Evolutionary conservation across 805 yeast species (phyloP).

Genomic region (Saturnispora galanensis): DNA sequence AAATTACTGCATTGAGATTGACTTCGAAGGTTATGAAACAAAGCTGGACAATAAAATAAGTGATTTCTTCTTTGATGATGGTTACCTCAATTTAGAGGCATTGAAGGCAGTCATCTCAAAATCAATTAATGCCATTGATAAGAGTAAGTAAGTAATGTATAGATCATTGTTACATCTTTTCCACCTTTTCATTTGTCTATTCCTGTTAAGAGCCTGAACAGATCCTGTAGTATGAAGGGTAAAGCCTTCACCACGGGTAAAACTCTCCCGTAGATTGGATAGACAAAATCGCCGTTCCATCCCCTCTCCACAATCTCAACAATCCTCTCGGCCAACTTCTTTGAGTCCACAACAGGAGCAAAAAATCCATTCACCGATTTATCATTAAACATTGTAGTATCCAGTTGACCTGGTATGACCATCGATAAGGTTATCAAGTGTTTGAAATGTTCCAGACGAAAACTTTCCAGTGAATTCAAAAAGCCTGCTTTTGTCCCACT

Average conservation of each 20-base stretch:
- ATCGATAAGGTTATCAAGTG: slow-evolving; percentile 26
- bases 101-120: slow-evolving; percentile 22
- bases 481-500: slow-evolving; percentile 41
- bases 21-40: slow-evolving; percentile 18
- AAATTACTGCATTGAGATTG: slow-evolving; percentile 30
- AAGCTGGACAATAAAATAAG: slow-evolving; percentile 26
- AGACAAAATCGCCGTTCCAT: slow-evolving; percentile 32
- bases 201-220: slow-evolving; percentile 20
- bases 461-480: slow-evolving; percentile 35
- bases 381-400: slow-evolving; percentile 39
- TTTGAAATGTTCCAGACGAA: slow-evolving; percentile 31
- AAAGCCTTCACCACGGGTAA: slow-evolving; percentile 33
- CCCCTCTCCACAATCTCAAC: slow-evolving; percentile 29
- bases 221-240: slow-evolving; percentile 32
- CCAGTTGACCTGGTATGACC: slow-evolving; percentile 43
- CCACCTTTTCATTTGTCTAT: slow-evolving; percentile 20
- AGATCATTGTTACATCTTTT: not conserved
- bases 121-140: slow-evolving; percentile 15
- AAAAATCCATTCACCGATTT: slow-evolving; percentile 34
- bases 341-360: slow-evolving; percentile 38
- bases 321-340: slow-evolving; percentile 29
- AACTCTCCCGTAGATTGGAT: slow-evolving; percentile 39
- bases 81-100: slow-evolving; percentile 32
- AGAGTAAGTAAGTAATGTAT: slow-evolving; percentile 12
- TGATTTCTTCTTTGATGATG: slow-evolving; percentile 37